These are phyloP conservation scores for Nemania sp. DNA, from an alignment of 2,329 filamentous ascomycete species.

Conservation along the genomic window DNA sequence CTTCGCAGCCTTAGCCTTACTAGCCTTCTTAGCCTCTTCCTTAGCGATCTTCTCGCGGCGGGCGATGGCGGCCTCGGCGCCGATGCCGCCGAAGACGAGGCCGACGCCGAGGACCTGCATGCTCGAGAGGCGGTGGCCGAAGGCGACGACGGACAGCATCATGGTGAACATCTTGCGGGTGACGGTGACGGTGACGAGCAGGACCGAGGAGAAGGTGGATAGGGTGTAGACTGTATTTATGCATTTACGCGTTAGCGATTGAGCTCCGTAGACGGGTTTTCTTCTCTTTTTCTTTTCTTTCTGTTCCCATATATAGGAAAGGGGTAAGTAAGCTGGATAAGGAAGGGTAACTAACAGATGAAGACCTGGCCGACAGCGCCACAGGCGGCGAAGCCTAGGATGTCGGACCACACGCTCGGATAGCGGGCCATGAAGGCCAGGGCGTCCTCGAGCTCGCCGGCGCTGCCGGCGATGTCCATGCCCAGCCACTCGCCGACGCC, in stretches of 20 bases:
- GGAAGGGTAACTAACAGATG: slow-evolving; percentile 65
- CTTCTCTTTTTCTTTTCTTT: too few species aligned
- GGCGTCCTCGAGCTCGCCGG: slow-evolving; percentile 79
- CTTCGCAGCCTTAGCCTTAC: slow-evolving; percentile 41
- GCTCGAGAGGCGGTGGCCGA: slow-evolving; percentile 81
- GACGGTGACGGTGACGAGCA: slow-evolving; percentile 94
- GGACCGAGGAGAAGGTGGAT: slow-evolving; percentile 84
- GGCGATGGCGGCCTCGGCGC: slow-evolving; percentile 82
- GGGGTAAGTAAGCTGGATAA: too few species aligned
- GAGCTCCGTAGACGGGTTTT: too few species aligned
- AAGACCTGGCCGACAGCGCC: slow-evolving; percentile 95
- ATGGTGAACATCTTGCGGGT: slow-evolving; percentile 99
- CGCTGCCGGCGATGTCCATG: slow-evolving; percentile 64
- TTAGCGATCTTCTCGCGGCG: slow-evolving; percentile 83
- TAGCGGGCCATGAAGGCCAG: slow-evolving; percentile 78
- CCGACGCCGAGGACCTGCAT: slow-evolving; percentile 95
- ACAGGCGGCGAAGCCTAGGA: slow-evolving; percentile 85
- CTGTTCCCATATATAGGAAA: too few species aligned
- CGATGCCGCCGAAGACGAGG: slow-evolving; percentile 93
- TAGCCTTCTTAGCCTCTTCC: slow-evolving; percentile 62
- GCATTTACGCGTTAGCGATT: background rate
- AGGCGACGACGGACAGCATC: slow-evolving; percentile 93
- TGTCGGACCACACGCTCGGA: slow-evolving; percentile 82
- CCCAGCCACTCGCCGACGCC: slow-evolving; percentile 66
- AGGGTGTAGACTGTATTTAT: slow-evolving; percentile 80